Evolutionary conservation across 2,329 filamentous ascomycete species (phyloP).

Genomic region (Aspergillus piperis): DNA sequence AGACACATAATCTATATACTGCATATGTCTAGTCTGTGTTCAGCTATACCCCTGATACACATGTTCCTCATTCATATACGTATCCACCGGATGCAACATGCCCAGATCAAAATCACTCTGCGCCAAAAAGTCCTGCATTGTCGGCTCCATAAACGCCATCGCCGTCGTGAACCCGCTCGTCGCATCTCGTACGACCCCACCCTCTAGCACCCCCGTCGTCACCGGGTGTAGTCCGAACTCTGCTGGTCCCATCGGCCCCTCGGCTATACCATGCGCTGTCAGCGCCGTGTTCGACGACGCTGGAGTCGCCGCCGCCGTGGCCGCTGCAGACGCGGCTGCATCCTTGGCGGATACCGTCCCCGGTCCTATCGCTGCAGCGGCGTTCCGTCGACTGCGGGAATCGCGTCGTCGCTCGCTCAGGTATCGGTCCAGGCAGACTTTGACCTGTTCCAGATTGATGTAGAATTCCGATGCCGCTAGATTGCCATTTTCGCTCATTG

Average conservation of each 20-base stretch:
- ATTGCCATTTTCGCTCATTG: constrained; percentile 41
- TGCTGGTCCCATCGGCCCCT: not conserved
- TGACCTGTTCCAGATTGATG: constrained; percentile 36
- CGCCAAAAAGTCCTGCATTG: constrained; percentile 43
- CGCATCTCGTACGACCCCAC: not conserved
- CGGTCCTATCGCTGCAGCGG: constrained; percentile 5
- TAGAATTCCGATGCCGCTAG: constrained; percentile 39
- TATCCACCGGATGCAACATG: constrained; percentile 38
- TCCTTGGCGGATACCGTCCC: not conserved
- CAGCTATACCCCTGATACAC: not conserved
- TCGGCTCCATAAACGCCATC: constrained; percentile 42
- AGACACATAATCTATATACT: no score
- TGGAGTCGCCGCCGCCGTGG: not conserved
- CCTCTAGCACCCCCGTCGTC: not conserved
- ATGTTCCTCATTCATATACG: constrained; percentile 35
- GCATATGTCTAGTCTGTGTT: no score
- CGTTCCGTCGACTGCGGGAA: not conserved
- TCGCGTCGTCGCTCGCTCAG: constrained; percentile 12
- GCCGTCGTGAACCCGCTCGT: constrained; percentile 36
- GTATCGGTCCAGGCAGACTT: constrained; percentile 31
- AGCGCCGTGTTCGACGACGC: not conserved
- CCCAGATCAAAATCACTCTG: constrained; percentile 42
- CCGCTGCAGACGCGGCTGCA: not conserved
- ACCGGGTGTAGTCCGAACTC: not conserved
- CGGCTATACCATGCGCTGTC: not conserved